A percentile compares a stretch with the other conserved stretches of the same genome.
phyloP scores from a whole-genome alignment of 331 rosid species.

The Phaseolus coccineus region DNA sequence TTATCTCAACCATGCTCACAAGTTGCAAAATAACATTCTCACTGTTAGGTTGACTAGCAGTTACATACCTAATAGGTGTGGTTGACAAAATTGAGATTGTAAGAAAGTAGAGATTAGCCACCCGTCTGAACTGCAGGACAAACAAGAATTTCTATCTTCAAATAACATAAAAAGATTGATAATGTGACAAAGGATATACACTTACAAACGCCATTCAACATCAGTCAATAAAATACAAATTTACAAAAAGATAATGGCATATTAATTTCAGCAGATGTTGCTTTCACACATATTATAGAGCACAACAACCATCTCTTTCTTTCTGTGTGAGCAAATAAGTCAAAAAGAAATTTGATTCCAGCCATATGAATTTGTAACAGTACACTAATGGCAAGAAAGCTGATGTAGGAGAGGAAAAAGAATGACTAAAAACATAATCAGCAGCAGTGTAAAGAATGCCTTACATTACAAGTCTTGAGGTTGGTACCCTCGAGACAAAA shows the following conservation, averaged over 20 bases:
- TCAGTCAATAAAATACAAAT: constrained; percentile 27
- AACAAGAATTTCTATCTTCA: constrained; percentile 53
- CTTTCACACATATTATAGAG: constrained; percentile 4
- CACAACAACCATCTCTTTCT: not conserved
- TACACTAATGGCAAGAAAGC: not conserved
- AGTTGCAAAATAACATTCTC: constrained; percentile 35
- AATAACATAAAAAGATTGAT: constrained; percentile 41
- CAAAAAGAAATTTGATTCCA: constrained; percentile 29
- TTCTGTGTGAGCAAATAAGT: constrained; percentile 14
- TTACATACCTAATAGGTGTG: constrained; percentile 89
- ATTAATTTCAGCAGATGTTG: constrained; percentile 10
- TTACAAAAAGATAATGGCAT: not conserved
- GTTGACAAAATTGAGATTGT: constrained; percentile 89
- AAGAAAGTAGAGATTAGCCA: constrained; percentile 96
- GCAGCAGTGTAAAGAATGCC: constrained; percentile 19
- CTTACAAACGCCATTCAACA: constrained; percentile 15
- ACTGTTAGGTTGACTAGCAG: constrained; percentile 25
- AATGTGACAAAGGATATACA: constrained; percentile 40
- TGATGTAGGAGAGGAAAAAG: constrained; percentile 29
- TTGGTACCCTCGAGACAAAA: constrained; percentile 23
- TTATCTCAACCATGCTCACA: constrained; percentile 39
- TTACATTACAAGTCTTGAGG: not conserved
- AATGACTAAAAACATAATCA: not conserved
- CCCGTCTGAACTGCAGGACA: constrained; percentile 93
- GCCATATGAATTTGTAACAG: constrained; percentile 25